A percentile compares a stretch with the other conserved stretches of the same genome.
phyloP scores from a whole-genome alignment of 1,284 basidiomycete genomes.

The Xerocomus amazonicus region DNA sequence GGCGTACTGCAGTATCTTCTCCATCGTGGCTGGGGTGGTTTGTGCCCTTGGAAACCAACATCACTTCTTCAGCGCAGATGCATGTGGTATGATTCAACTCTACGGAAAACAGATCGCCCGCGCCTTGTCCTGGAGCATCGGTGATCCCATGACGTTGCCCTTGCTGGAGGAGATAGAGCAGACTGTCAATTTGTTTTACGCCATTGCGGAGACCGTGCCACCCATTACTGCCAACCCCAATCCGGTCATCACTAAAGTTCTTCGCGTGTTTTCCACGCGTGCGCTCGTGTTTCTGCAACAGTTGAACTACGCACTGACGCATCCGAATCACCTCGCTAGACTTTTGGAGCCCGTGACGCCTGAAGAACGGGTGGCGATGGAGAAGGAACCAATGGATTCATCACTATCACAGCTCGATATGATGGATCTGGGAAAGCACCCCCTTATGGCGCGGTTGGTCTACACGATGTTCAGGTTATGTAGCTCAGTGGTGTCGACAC shows the following conservation, averaged over 20 bases:
- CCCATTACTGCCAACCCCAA: conserved; percentile 39
- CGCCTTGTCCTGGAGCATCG: conserved; percentile 77
- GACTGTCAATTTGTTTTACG: conserved; percentile 70
- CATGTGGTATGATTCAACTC: conserved; percentile 81
- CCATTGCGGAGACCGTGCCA: conserved; percentile 52
- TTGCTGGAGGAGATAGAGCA: conserved; percentile 81
- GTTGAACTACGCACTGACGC: conserved; percentile 84
- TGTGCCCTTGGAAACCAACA: conserved; percentile 61
- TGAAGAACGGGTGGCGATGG: conserved; percentile 68
- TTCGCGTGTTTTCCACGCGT: conserved; percentile 63
- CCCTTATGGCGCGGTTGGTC: conserved; percentile 66
- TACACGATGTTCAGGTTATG: conserved; percentile 68
- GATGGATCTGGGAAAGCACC: conserved; percentile 60
- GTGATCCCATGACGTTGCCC: conserved; percentile 67
- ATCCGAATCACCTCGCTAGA: conserved; percentile 83
- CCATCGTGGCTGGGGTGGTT: conserved; percentile 75
- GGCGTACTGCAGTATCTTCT: conserved; percentile 83
- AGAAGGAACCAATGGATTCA: conserved; percentile 48
- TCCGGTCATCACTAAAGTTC: conserved; percentile 53
- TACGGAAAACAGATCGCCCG: conserved; percentile 78
- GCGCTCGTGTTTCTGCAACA: conserved; percentile 80
- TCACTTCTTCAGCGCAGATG: conserved; percentile 84
- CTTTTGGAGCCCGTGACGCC: conserved; percentile 77
- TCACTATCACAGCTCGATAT: conserved; percentile 42
- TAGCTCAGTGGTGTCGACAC: conserved; percentile 63